Percentiles rank a stretch among this genome's conserved stretches.
Evolutionary conservation across 805 yeast genomes (phyloP).

Genomic region (Cyberlindnera lachancei): DNA sequence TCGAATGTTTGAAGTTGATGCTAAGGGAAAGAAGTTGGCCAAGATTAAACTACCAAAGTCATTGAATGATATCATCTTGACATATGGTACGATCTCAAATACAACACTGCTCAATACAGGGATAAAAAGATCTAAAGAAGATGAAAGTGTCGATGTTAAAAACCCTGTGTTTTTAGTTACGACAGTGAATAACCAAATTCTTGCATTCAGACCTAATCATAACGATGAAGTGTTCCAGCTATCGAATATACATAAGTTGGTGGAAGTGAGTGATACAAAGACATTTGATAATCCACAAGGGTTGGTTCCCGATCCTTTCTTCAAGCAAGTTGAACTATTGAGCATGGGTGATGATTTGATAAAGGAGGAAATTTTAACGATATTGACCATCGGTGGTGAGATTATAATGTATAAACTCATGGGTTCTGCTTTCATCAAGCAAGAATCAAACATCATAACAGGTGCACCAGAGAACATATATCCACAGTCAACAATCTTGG

Average conservation of each 20-base stretch:
- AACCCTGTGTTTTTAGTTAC: constrained; percentile 51
- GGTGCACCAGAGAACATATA: constrained; percentile 82
- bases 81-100: constrained; percentile 59
- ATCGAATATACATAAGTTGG: constrained; percentile 28
- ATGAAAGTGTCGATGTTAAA: constrained; percentile 18
- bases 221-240: constrained; percentile 32
- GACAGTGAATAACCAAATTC: constrained; percentile 69
- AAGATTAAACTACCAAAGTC: constrained; percentile 30
- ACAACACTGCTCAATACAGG: constrained; percentile 37
- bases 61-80: constrained; percentile 44
- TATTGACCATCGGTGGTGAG: constrained; percentile 79
- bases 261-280: constrained; percentile 31
- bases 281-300: constrained; percentile 28
- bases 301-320: constrained; percentile 60
- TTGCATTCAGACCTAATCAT: constrained; percentile 51
- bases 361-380: constrained; percentile 57
- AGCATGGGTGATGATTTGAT: constrained; percentile 51
- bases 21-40: constrained; percentile 26
- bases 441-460: constrained; percentile 39
- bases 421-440: constrained; percentile 36
- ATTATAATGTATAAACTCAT: constrained; percentile 56
- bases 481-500: constrained; percentile 51
- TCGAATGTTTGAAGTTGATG: constrained; percentile 42
- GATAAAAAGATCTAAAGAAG: constrained; percentile 17
- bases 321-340: constrained; percentile 59